Percentiles rank a stretch among this genome's conserved stretches.
phyloP scores from a whole-genome alignment of 352 stramenopile genomes.

The Phytophthora cactorum region DNA sequence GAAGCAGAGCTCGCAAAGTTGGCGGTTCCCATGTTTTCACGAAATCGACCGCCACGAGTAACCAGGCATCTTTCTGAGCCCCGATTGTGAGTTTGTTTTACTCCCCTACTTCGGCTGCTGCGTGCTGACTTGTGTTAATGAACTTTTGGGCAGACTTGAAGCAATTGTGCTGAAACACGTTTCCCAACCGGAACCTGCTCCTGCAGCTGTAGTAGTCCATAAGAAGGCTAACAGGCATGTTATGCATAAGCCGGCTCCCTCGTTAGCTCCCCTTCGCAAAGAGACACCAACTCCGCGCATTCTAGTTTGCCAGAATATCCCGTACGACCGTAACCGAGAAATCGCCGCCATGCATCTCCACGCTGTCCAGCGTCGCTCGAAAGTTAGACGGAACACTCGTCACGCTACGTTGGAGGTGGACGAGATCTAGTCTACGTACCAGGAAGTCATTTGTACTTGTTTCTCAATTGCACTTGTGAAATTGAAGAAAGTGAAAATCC shows the following conservation, averaged over 20 bases:
- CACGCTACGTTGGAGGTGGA: conserved; percentile 41
- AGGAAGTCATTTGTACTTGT: not conserved
- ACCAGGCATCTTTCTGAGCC: conserved; percentile 45
- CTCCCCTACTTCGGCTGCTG: not conserved
- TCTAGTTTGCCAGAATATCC: conserved; percentile 28
- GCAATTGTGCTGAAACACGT: conserved; percentile 14
- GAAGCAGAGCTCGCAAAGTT: conserved; percentile 8
- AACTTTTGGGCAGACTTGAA: conserved; percentile 16
- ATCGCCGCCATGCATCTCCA: conserved; percentile 65
- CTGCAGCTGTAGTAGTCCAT: conserved; percentile 3
- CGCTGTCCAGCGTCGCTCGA: conserved; percentile 62
- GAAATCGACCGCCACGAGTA: conserved; percentile 25
- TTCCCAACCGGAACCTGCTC: conserved; percentile 5
- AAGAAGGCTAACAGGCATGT: conserved; percentile 1
- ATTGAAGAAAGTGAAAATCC: not conserved
- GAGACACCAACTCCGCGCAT: conserved; percentile 15
- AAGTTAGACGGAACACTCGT: conserved; percentile 37
- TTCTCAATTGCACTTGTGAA: not conserved
- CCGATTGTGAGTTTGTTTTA: conserved; percentile 33
- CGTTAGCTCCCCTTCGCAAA: conserved; percentile 25
- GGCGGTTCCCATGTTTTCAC: conserved; percentile 1
- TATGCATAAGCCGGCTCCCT: conserved; percentile 10
- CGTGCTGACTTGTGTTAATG: conserved; percentile 1
- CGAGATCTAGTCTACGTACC: conserved; percentile 20
- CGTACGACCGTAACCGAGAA: conserved; percentile 65